These are phyloP conservation scores for Trichosanthes cucumerina DNA, from an alignment of 306 rosid genomes.

Conservation along the genomic window DNA sequence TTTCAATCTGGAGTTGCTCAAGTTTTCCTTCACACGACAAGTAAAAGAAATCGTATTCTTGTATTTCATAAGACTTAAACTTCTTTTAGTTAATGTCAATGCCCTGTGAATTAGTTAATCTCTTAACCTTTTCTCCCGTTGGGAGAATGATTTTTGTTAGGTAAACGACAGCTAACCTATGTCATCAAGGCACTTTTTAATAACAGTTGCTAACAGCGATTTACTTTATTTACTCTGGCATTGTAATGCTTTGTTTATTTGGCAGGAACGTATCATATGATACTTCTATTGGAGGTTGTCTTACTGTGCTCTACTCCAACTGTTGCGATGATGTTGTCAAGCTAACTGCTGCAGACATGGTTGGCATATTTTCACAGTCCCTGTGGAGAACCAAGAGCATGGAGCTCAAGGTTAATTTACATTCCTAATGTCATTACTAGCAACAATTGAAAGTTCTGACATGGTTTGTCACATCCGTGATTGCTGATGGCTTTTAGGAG, in stretches of 20 bases:
- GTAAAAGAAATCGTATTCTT: not conserved
- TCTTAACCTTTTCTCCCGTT: not conserved
- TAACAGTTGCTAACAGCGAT: not conserved
- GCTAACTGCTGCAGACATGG: slow-evolving; percentile 68
- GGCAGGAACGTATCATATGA: slow-evolving; percentile 71
- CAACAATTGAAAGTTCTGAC: slow-evolving; percentile 17
- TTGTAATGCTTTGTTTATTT: slow-evolving; percentile 16
- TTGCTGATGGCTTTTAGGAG: slow-evolving; percentile 16
- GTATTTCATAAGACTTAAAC: not conserved
- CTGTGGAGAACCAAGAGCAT: slow-evolving; percentile 64
- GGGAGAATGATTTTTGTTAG: not conserved
- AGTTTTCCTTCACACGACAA: not conserved
- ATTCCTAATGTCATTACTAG: slow-evolving; percentile 16
- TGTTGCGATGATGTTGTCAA: slow-evolving; percentile 64
- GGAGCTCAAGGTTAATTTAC: slow-evolving; percentile 72
- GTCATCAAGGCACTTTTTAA: not conserved
- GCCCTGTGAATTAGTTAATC: not conserved
- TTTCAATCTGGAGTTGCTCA: not conserved
- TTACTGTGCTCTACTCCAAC: slow-evolving; percentile 50
- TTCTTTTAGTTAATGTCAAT: not conserved
- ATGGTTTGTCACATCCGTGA: slow-evolving; percentile 10
- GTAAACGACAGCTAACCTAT: not conserved
- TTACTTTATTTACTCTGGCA: slow-evolving; percentile 3
- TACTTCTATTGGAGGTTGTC: slow-evolving; percentile 73
- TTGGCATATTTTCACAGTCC: slow-evolving; percentile 48